Percentiles rank a stretch among this genome's conserved stretches.
phyloP scores from a whole-genome alignment of 2,329 filamentous ascomycete genomes.

The Venturia nashicola region DNA sequence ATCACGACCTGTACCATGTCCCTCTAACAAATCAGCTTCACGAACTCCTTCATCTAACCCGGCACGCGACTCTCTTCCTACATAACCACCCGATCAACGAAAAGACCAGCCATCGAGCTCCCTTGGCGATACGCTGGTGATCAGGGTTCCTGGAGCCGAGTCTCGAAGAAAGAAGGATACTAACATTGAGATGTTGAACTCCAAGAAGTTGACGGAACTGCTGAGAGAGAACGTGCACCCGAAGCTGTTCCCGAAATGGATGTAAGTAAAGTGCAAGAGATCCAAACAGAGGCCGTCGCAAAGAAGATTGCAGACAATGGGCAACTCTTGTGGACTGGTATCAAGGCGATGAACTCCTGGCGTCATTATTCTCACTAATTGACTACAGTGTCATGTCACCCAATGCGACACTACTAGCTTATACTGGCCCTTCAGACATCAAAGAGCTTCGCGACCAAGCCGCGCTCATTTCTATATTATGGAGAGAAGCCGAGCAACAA shows the following conservation, averaged over 20 bases:
- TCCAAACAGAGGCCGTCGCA: background rate
- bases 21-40: background rate
- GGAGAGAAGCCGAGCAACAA: slow-evolving; percentile 31
- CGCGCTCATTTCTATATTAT: slow-evolving; percentile 35
- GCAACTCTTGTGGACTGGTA: too few relatives aligned
- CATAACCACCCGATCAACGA: background rate
- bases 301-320: too few relatives aligned
- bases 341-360: background rate
- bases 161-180: background rate
- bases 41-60: background rate
- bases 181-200: slow-evolving; percentile 27
- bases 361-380: slow-evolving; percentile 2
- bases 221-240: slow-evolving; percentile 30
- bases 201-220: slow-evolving; percentile 29
- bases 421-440: slow-evolving; percentile 35
- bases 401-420: slow-evolving; percentile 37
- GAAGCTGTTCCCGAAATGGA: slow-evolving; percentile 30
- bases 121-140: background rate
- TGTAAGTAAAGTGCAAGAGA: slow-evolving; percentile 17
- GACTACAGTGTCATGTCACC: slow-evolving; percentile 33
- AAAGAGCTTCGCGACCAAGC: slow-evolving; percentile 37
- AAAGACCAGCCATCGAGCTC: background rate
- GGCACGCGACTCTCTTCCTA: background rate
- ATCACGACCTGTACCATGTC: background rate
- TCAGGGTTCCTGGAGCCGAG: background rate